A percentile compares a stretch with the other conserved stretches of the same genome.
phyloP scores from a whole-genome alignment of 306 rosid genomes.

The Cajanus cajan region DNA sequence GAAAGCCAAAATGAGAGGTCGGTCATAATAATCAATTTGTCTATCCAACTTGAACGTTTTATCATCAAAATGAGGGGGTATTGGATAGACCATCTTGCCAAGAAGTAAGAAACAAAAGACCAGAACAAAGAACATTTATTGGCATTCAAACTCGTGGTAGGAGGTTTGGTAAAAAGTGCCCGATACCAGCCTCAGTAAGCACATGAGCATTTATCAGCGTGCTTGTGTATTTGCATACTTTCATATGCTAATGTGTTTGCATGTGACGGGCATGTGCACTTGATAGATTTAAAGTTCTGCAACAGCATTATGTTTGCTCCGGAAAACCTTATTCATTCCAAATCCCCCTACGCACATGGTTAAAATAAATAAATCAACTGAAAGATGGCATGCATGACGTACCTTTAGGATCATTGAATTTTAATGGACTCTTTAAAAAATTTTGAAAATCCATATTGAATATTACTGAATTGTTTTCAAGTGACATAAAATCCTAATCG shows the following conservation, averaged over 20 bases:
- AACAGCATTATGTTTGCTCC: conserved; percentile 6
- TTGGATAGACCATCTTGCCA: too few species aligned
- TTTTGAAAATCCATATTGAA: too few species aligned
- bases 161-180: background rate
- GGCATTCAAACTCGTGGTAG: background rate
- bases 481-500: too few species aligned
- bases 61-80: too few species aligned
- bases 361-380: conserved; percentile 17
- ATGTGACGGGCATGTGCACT: conserved; percentile 9
- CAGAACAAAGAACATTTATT: conserved; percentile 7
- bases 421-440: too few species aligned
- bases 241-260: conserved; percentile 3
- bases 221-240: background rate
- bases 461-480: too few species aligned
- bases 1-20: background rate
- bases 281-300: conserved; percentile 11
- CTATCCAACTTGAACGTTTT: background rate
- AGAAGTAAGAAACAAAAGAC: conserved; percentile 10
- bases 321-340: background rate
- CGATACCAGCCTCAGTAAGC: conserved; percentile 1
- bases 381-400: conserved; percentile 26
- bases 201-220: background rate
- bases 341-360: background rate
- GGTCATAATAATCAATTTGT: background rate
- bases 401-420: conserved; percentile 97